Conservation (phyloP, 805 yeast genomes). For the Cyberlindnera mrakii region DNA sequence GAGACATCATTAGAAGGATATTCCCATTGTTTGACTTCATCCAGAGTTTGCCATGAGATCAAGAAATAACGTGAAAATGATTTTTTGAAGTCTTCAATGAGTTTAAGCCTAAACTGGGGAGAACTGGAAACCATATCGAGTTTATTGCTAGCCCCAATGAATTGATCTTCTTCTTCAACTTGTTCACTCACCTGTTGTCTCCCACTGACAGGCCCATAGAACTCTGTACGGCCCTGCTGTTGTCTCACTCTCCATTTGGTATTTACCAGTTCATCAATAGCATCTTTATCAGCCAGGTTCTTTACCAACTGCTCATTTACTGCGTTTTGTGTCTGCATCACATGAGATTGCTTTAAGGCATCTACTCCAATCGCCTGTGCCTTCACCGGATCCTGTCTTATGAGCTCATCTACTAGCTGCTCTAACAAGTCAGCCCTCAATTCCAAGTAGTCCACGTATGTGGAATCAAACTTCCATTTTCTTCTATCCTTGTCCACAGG, state of each 20-base stretch:
- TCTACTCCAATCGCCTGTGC: slow-evolving; percentile 10
- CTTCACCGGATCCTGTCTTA: slow-evolving; percentile 16
- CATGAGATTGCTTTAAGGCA: slow-evolving; percentile 3
- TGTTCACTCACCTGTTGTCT: slow-evolving; percentile 24
- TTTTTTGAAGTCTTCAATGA: slow-evolving; percentile 18
- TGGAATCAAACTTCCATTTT: slow-evolving; percentile 27
- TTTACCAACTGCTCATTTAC: neutral
- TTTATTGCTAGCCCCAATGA: neutral
- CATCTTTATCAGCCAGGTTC: slow-evolving; percentile 22
- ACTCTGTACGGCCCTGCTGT: slow-evolving; percentile 25
- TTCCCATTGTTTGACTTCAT: slow-evolving; percentile 22
- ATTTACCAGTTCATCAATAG: slow-evolving; percentile 27
- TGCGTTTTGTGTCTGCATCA: neutral
- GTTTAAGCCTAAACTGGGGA: neutral
- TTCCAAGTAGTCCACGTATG: slow-evolving; percentile 27
- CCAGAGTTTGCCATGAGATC: slow-evolving; percentile 17
- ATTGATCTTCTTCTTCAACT: neutral
- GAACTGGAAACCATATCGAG: neutral
- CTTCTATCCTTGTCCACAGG: slow-evolving; percentile 20
- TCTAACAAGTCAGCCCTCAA: slow-evolving; percentile 24
- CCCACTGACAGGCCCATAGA: slow-evolving; percentile 31
- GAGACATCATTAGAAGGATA: slow-evolving; percentile 22
- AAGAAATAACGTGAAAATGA: slow-evolving; percentile 25
- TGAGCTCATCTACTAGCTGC: slow-evolving; percentile 22
- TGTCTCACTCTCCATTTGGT: slow-evolving; percentile 29